Evolutionary conservation across 2,329 filamentous ascomycete genomes (phyloP).

Genomic region (Monosporascus sp.): DNA sequence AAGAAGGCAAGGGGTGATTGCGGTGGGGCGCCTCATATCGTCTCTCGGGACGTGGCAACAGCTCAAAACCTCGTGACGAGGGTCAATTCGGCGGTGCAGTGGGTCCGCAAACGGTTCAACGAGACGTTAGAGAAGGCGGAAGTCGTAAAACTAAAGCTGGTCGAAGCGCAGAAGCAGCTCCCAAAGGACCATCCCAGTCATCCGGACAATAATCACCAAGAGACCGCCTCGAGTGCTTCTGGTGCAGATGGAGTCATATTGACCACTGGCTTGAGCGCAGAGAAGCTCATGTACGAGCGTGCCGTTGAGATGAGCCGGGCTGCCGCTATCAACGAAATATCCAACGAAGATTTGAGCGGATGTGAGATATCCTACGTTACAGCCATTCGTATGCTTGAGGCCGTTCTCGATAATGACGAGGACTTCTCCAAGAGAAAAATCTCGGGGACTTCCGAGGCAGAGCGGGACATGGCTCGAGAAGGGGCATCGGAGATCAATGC

Average conservation of each 20-base stretch:
- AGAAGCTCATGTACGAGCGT: conserved; percentile 97
- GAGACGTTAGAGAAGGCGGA: conserved; percentile 96
- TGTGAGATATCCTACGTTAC: conserved; percentile 93
- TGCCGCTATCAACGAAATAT: conserved; percentile 92
- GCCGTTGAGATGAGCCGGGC: conserved; percentile 94
- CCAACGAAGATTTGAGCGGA: conserved; percentile 78
- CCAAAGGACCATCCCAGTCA: conserved; percentile 83
- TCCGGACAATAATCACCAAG: conserved; percentile 66
- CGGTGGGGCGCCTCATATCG: conserved; percentile 34
- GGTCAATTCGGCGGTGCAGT: conserved; percentile 92
- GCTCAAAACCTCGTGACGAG: conserved; percentile 55
- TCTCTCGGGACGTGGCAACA: conserved; percentile 34
- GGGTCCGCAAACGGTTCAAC: conserved; percentile 91
- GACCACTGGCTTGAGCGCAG: conserved; percentile 84
- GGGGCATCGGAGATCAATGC: conserved; percentile 49
- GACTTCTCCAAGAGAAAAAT: conserved; percentile 37
- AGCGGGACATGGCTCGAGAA: conserved; percentile 37
- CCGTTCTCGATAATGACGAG: conserved; percentile 81
- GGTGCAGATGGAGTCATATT: conserved; percentile 75
- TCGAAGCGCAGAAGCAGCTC: conserved; percentile 78
- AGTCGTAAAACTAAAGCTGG: conserved; percentile 80
- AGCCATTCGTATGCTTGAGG: conserved; percentile 90
- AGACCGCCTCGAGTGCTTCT: conserved; percentile 53
- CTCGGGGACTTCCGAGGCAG: conserved; percentile 35
- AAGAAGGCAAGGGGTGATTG: conserved; percentile 65